Evolutionary conservation across 148 eudicot genomes (phyloP).

Genomic region (Cornus controversa): DNA sequence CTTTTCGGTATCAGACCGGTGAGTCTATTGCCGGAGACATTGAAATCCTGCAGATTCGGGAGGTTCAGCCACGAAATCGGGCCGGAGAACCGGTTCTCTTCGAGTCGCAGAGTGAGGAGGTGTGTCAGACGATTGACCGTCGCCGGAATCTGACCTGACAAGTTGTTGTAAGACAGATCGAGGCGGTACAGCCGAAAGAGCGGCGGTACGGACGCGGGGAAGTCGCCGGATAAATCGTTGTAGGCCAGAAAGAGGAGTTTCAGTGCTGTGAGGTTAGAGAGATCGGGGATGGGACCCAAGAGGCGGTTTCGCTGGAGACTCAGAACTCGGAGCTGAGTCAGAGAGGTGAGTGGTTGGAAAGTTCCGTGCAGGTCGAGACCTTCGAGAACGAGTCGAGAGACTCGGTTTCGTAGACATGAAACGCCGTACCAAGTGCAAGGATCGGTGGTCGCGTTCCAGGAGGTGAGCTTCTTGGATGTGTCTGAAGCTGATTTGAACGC

Average conservation of each 20-base stretch:
- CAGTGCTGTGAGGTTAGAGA: constrained; percentile 52
- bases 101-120: constrained; percentile 58
- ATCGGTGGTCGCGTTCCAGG: constrained; percentile 44
- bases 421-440: constrained; percentile 54
- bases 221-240: constrained; percentile 54
- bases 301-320: constrained; percentile 54
- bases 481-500: constrained; percentile 53
- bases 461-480: constrained; percentile 30
- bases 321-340: constrained; percentile 63
- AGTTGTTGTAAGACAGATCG: constrained; percentile 59
- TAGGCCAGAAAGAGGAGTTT: constrained; percentile 53
- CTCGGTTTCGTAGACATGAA: constrained; percentile 52
- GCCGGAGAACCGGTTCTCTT: constrained; percentile 51
- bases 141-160: constrained; percentile 50
- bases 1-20: constrained; percentile 49
- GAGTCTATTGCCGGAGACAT: constrained; percentile 49
- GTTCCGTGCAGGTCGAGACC: constrained; percentile 42
- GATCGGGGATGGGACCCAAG: constrained; percentile 53
- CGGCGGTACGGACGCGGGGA: constrained; percentile 38
- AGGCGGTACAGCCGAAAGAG: constrained; percentile 58
- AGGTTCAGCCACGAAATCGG: constrained; percentile 28
- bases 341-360: constrained; percentile 32
- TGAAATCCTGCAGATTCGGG: constrained; percentile 51
- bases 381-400: constrained; percentile 68
- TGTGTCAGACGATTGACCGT: constrained; percentile 31